Evolutionary conservation across 768 basidiomycete species (phyloP).

Genomic region (Russula vinacea): DNA sequence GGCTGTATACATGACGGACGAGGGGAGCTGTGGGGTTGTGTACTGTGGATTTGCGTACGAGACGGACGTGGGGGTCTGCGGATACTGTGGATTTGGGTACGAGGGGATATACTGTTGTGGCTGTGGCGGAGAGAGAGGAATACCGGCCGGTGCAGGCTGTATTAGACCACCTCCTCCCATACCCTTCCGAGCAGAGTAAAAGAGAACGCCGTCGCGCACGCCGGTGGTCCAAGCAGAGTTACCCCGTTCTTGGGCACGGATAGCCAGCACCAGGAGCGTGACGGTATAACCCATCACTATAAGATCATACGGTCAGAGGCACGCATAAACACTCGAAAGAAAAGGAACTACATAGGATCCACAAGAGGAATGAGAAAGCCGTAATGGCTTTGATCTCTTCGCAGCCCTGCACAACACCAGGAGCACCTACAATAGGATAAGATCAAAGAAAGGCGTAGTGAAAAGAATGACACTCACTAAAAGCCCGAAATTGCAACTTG

Average conservation of each 20-base stretch:
- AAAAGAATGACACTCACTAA: background rate
- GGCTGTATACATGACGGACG: no score
- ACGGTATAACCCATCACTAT: slow-evolving; percentile 38
- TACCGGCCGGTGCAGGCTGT: no score
- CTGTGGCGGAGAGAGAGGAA: no score
- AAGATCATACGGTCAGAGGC: slow-evolving; percentile 7
- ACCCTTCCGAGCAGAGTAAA: background rate
- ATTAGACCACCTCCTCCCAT: background rate
- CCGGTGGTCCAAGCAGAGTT: slow-evolving; percentile 37
- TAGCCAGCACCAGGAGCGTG: slow-evolving; percentile 32
- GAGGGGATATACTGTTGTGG: no score
- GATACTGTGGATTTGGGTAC: no score
- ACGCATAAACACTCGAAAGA: background rate
- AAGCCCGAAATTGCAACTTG: slow-evolving; percentile 27
- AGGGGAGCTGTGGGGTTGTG: no score
- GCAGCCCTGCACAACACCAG: slow-evolving; percentile 28
- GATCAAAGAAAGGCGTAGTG: background rate
- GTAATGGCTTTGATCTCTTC: slow-evolving; percentile 36
- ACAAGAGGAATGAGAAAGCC: slow-evolving; percentile 41
- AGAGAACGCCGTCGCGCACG: slow-evolving; percentile 36
- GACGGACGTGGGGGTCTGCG: background rate
- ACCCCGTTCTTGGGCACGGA: slow-evolving; percentile 35
- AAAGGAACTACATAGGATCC: slow-evolving; percentile 36
- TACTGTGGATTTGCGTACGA: no score
- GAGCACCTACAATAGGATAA: background rate